Base-by-base conservation (phyloP, 768 basidiomycete species). In the Sutorius australiensis region DNA sequence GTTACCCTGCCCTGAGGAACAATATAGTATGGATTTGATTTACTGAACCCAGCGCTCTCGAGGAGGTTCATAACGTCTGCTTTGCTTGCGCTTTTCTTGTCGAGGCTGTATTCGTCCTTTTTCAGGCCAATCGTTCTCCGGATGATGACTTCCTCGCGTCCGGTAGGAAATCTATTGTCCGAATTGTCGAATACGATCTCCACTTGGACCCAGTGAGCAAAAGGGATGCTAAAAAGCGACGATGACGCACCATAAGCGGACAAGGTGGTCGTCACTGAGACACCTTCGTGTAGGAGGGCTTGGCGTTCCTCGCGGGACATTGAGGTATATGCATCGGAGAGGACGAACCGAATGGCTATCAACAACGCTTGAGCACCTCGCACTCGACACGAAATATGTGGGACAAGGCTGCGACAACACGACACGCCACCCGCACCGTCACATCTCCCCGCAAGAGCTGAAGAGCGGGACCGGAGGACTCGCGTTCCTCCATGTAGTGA, bases 1-100 rank as follows among this genome's bases (percentile, higher is more conserved):
- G 86, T 71, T 62, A 97, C 95, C 46, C 95, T 77, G 48, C 97
- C 97, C 76, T 99, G 97, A 2, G 97, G 97, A 0, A 98, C 95
- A 59, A 99, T 99, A 64, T 98, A 99, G 68, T 98, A 99, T 0
- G 97, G 97, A 65, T 98, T 99, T n/a, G 88, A 88, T 66, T 92
- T 90, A 73, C 90, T 93, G 75, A 99, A 99, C 1, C 97, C 95
- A 1, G 97, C 97, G 65, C 87, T 90, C 68, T 98, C 97, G 42
- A 99, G 80, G 24, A 98, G 77, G 64, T 92, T 95, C 92, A 97
- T 95, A 17, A 99, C 92, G 64, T 99, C 97, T 3, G 94, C 95
- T 70, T 97, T 97, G 69, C 84, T 89, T 0, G 89, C 88, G 56
- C 88, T 92, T 75, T 98, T 98, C 75, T 89, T 88, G 72, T 99